Evolutionary conservation across 2,329 filamentous ascomycete genomes (phyloP).

Genomic region (Ambrosiella beaveri): DNA sequence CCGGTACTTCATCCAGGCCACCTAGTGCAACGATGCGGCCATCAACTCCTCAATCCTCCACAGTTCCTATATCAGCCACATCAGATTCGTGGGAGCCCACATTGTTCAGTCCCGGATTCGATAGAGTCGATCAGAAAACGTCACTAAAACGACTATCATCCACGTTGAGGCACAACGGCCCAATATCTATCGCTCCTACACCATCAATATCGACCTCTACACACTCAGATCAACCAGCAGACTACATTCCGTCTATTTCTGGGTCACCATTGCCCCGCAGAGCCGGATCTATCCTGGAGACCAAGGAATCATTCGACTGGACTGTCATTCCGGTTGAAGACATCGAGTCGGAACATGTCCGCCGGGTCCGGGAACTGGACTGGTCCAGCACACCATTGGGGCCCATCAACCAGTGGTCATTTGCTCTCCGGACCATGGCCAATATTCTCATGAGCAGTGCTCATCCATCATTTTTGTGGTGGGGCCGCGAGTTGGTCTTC

Average conservation of each 20-base stretch:
- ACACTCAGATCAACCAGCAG: neutral
- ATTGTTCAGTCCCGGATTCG: neutral
- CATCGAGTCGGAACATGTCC: conserved; percentile 51
- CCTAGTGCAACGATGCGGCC: neutral
- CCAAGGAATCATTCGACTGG: conserved; percentile 48
- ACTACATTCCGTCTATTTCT: neutral
- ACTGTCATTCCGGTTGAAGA: conserved; percentile 49
- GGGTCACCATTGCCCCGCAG: neutral
- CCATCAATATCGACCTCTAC: neutral
- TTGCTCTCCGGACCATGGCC: conserved; percentile 58
- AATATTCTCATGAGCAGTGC: conserved; percentile 69
- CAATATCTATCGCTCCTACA: neutral
- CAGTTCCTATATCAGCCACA: neutral
- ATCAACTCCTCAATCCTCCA: neutral
- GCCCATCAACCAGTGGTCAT: conserved; percentile 55
- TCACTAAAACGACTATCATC: conserved; percentile 35
- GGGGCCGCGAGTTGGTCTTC: conserved; percentile 50
- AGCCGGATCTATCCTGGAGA: neutral
- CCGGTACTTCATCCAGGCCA: neutral
- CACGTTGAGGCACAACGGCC: conserved; percentile 23
- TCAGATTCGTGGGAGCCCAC: neutral
- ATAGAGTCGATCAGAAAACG: neutral
- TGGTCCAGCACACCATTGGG: conserved; percentile 60
- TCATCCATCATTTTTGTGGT: conserved; percentile 62
- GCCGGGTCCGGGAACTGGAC: conserved; percentile 52